Base-by-base conservation (phyloP, 441 rosid species). In the Adansonia rubrostipa region DNA sequence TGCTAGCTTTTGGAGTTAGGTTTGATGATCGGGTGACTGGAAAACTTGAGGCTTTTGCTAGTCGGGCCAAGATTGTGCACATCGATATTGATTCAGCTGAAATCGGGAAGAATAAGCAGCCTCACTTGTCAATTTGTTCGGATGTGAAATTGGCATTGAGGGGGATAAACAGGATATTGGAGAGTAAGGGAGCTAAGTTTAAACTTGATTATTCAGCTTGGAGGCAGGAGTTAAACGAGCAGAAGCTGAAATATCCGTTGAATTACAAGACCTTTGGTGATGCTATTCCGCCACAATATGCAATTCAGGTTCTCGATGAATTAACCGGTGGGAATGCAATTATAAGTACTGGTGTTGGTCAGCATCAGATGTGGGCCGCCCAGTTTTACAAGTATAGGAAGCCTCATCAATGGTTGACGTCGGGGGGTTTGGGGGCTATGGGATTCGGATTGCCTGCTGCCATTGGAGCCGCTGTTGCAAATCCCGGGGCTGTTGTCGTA, bases 351-450 rank as follows among this genome's bases (percentile, higher is more conserved):
- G 98, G 99, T 74, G 98, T 93, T 19, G 99, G 98, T 13, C 99
- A 96, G 75, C 99, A 96, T 87, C 98, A 93, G 75, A 96, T 96
- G 97, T 93, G 97, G 98, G 98, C 99, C 13, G 97, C 99, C 14
- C 98, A 96, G 77, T 93, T 90, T 82, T 93, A 96, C 88, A 96
- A 93, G 76, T 96, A 91, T 79, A 88, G 84, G 77, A 92, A 84
- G 70, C 94, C 98, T 17, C 91, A 93, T 28, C 98, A 92, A 75
- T 96, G 95, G 98, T 63, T 96, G 82, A 89, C 99, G 0, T 93
- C 98, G 0, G 95, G 88, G 4, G 99, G 99, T 1, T 87, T 96
- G 19, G 99, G 99, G 17, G 99, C 99, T 54, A 96, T 93, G 99
- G 98, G 99, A 69, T 96, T 96, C 54, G 98, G 99, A 71, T 85